Conservation (phyloP, 2,329 filamentous ascomycete species). For the Epichloe uncinata region DNA sequence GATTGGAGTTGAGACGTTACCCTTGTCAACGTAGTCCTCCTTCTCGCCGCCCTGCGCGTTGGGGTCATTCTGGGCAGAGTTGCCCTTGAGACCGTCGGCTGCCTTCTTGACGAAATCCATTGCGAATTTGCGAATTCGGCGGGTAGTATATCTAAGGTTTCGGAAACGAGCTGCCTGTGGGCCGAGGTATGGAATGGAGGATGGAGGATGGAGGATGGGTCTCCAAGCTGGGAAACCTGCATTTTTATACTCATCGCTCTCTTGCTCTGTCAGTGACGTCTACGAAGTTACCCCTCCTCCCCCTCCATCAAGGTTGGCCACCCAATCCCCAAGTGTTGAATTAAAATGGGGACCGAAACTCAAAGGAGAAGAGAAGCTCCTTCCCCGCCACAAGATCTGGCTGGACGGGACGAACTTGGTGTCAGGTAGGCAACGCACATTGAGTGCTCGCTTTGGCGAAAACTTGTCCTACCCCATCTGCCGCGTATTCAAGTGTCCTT, state of each 20-base stretch:
- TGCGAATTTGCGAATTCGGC: too few species aligned
- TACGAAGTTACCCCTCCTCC: not conserved
- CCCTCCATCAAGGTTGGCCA: not conserved
- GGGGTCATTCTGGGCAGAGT: constrained; percentile 8
- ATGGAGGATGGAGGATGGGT: too few species aligned
- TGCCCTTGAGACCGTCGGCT: constrained; percentile 10
- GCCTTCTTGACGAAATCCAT: constrained; percentile 30
- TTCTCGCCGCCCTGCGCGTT: constrained; percentile 8
- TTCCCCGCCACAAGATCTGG: too few species aligned
- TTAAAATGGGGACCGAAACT: not conserved
- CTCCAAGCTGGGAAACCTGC: not conserved
- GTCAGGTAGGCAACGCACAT: constrained; percentile 8
- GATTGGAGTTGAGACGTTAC: constrained; percentile 9
- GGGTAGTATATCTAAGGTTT: not conserved
- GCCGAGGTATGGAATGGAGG: too few species aligned
- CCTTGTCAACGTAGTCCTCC: constrained; percentile 27
- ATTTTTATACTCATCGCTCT: not conserved
- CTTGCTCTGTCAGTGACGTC: not conserved
- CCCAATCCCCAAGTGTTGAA: not conserved
- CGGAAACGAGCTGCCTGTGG: not conserved
- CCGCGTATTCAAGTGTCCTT: too few species aligned
- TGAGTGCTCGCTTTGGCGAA: too few species aligned
- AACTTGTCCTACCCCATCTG: too few species aligned
- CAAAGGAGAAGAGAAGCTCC: not conserved
- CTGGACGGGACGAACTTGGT: too few species aligned